phyloP scores from a whole-genome alignment of 2,329 filamentous ascomycete species.

The Sporothrix luriei region DNA sequence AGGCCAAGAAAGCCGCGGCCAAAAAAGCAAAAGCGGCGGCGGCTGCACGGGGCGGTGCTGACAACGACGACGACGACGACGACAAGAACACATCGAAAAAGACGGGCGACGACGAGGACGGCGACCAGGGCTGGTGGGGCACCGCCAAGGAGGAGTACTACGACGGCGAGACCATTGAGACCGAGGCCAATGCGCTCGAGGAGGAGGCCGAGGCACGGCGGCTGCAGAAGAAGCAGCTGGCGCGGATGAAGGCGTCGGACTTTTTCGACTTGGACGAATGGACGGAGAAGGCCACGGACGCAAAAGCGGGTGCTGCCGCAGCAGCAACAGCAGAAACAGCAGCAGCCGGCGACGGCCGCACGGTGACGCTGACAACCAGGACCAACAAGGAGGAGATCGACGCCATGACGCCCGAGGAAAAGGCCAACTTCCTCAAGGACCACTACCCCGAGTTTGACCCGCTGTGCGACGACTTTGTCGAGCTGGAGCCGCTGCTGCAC shows the following conservation, averaged over 20 bases:
- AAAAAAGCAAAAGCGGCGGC: conserved; percentile 39
- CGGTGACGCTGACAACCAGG: conserved; percentile 84
- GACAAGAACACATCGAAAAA: conserved; percentile 65
- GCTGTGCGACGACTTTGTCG: conserved; percentile 75
- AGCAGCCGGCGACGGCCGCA: conserved; percentile 47
- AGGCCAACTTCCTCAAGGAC: conserved; percentile 71
- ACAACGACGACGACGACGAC: conserved; percentile 44
- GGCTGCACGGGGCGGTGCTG: conserved; percentile 42
- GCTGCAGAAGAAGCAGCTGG: conserved; percentile 86
- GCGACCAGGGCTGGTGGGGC: conserved; percentile 77
- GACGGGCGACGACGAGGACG: conserved; percentile 56
- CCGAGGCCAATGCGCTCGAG: conserved; percentile 72
- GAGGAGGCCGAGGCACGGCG: conserved; percentile 89
- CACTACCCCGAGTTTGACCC: conserved; percentile 92
- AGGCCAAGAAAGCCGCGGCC: conserved; percentile 42
- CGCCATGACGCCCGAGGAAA: conserved; percentile 74
- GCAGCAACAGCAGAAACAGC: background rate
- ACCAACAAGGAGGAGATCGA: conserved; percentile 78
- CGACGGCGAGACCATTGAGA: conserved; percentile 73
- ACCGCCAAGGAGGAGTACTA: conserved; percentile 89
- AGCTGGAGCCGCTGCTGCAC: conserved; percentile 68
- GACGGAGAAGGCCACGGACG: conserved; percentile 53
- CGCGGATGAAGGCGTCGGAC: conserved; percentile 86
- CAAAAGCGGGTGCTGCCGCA: background rate
- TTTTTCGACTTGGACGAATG: conserved; percentile 94